phyloP scores from a whole-genome alignment of 306 rosid species.

The Lathyrus oleraceus region DNA sequence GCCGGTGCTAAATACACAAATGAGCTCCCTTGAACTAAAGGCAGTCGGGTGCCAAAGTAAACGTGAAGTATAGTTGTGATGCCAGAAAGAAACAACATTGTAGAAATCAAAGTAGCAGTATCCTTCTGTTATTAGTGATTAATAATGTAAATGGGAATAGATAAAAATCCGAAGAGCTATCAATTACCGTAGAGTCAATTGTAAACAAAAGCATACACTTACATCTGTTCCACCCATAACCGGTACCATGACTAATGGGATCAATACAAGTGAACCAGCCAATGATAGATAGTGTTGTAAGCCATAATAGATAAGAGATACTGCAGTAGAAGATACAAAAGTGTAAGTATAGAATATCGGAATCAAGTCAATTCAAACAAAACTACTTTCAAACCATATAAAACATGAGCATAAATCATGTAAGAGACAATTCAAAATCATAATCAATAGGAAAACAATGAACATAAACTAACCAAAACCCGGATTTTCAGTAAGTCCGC shows the following conservation, averaged over 20 bases:
- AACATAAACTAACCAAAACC: slow-evolving; percentile 65
- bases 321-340: slow-evolving; percentile 53
- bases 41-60: slow-evolving; percentile 86
- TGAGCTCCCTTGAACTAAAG: slow-evolving; percentile 97
- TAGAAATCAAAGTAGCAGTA: slow-evolving; percentile 83
- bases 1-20: slow-evolving; percentile 93
- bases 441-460: slow-evolving; percentile 5
- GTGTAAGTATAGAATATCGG: slow-evolving; percentile 8
- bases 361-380: neutral
- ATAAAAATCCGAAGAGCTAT: slow-evolving; percentile 19
- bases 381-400: neutral
- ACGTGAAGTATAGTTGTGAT: slow-evolving; percentile 77
- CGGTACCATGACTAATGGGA: slow-evolving; percentile 87
- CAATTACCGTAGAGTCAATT: slow-evolving; percentile 25
- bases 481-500: slow-evolving; percentile 76
- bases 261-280: slow-evolving; percentile 86
- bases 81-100: slow-evolving; percentile 89
- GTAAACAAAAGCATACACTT: slow-evolving; percentile 43
- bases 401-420: neutral
- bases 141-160: slow-evolving; percentile 22
- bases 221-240: slow-evolving; percentile 96
- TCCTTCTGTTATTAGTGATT: slow-evolving; percentile 63
- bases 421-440: neutral
- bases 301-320: slow-evolving; percentile 68
- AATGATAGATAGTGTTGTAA: slow-evolving; percentile 88